Conservation (phyloP, 805 yeast genomes). For the Saturnispora quitensis region DNA sequence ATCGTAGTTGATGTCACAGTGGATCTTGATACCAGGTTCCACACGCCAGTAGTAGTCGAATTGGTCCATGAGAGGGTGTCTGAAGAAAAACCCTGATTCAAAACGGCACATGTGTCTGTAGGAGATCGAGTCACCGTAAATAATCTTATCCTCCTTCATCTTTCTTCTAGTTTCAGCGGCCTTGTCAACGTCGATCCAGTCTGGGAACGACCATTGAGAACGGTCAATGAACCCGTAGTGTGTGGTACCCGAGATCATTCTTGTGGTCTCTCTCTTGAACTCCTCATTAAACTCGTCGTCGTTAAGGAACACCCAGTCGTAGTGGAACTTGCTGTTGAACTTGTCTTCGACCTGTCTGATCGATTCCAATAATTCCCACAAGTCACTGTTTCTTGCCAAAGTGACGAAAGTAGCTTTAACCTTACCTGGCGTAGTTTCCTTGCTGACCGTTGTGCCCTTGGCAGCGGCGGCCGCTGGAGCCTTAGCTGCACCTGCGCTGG, state of each 20-base stretch:
- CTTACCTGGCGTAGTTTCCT: constrained; percentile 23
- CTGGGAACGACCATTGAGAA: constrained; percentile 84
- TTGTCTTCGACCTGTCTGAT: constrained; percentile 80
- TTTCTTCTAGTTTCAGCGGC: constrained; percentile 49
- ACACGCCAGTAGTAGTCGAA: constrained; percentile 93
- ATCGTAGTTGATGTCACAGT: constrained; percentile 77
- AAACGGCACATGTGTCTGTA: constrained; percentile 90
- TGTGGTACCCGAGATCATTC: constrained; percentile 67
- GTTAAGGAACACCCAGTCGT: constrained; percentile 94
- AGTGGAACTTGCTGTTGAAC: constrained; percentile 69
- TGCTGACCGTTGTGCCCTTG: not conserved
- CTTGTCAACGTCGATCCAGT: constrained; percentile 64
- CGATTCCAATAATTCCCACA: constrained; percentile 51
- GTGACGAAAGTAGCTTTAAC: constrained; percentile 76
- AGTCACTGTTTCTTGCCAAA: constrained; percentile 68
- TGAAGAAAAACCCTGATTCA: constrained; percentile 83
- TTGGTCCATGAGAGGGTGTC: constrained; percentile 64
- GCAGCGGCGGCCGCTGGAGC: constrained; percentile 7
- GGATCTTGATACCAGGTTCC: constrained; percentile 75
- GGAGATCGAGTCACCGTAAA: constrained; percentile 58
- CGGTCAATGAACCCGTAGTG: constrained; percentile 73
- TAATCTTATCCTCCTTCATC: constrained; percentile 42
- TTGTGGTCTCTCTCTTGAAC: constrained; percentile 58
- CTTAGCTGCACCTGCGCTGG: constrained; percentile 5
- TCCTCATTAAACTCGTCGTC: constrained; percentile 80